Base-by-base conservation (phyloP, 805 yeast genomes). In the Starmerella roubikii region DNA sequence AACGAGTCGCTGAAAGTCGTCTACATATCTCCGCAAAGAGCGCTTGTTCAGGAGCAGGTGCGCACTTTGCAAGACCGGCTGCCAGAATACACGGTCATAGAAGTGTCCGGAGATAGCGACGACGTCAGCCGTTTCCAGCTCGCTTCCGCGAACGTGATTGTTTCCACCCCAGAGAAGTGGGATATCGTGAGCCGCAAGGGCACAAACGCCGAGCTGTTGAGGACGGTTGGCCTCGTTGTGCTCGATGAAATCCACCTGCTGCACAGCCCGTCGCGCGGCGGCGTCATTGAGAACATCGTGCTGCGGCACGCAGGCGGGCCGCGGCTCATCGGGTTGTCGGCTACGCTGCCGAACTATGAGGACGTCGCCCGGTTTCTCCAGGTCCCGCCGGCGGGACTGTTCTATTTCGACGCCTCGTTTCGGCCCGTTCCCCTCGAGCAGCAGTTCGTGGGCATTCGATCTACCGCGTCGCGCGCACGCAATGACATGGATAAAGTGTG, bases 161-260 rank as follows among this genome's bases (percentile, higher is more conserved):
- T 88, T 1, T 82, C 95, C 0, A 88, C 98, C 0, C 97, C 97
- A 0, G 98, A 91, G 54, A 88, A 86, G 54, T 88, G 97, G 97
- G 97, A 91, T 61, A 82, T 91, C 17, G 77, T 86, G 13, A 86
- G 95, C 0, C 69, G 98, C 61, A 88, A 88, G 26, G 67, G 69
- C 31, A 66, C 74, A 17, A 88, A 81, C 43, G 64, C 72, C 2
- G 71, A 78, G 19, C 78, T 76, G 49, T 70, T 76, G 1, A 66
- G 70, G 26, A 60, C 74, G 1, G 91, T 84, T 1, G 68, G 72
- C 30, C 65, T 88, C 18, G 59, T 88, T 9, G 78, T 88, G 21
- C 74, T 91, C 36, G 98, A 88, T 64, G 98, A 88, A 58, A 78
- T 88, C 42, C 98, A 88, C 65, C 65, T 88, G 37, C 64, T 88